phyloP scores from a whole-genome alignment of 495 filamentous ascomycete genomes.

The Aspergillus incahuasiensis region DNA sequence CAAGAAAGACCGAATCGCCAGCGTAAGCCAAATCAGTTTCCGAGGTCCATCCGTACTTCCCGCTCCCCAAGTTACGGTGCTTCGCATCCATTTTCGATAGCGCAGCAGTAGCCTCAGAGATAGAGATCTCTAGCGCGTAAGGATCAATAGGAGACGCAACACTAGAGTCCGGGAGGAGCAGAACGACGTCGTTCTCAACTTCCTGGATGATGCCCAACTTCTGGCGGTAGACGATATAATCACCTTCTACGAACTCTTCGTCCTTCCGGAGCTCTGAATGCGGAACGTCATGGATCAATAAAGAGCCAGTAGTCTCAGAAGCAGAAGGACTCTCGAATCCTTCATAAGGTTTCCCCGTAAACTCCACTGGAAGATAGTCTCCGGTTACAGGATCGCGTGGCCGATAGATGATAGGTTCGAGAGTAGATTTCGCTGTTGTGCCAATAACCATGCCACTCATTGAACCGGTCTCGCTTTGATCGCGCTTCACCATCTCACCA shows the following conservation, averaged over 20 bases:
- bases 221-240: slow-evolving; percentile 22
- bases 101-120: slow-evolving; percentile 7
- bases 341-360: slow-evolving; percentile 15
- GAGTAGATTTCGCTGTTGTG: slow-evolving; percentile 26
- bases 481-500: slow-evolving; percentile 44
- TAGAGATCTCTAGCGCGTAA: slow-evolving; percentile 10
- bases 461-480: slow-evolving; percentile 30
- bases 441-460: slow-evolving; percentile 40
- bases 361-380: slow-evolving; percentile 19
- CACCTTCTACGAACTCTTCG: slow-evolving; percentile 18
- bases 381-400: slow-evolving; percentile 15
- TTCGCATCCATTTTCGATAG: slow-evolving; percentile 8
- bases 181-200: slow-evolving; percentile 18
- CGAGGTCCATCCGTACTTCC: slow-evolving; percentile 5
- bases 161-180: slow-evolving; percentile 17
- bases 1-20: slow-evolving; percentile 47
- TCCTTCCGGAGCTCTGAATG: slow-evolving; percentile 13
- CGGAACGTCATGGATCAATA: slow-evolving; percentile 12
- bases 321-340: background rate
- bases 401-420: slow-evolving; percentile 32
- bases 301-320: background rate
- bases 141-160: slow-evolving; percentile 13
- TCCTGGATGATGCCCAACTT: slow-evolving; percentile 20
- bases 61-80: background rate
- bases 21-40: slow-evolving; percentile 24